Evolutionary conservation across 1,284 basidiomycete species (phyloP), one percentile per base, ranked within the genome.

Genomic region (Fomitiporia mediterranea): DNA sequence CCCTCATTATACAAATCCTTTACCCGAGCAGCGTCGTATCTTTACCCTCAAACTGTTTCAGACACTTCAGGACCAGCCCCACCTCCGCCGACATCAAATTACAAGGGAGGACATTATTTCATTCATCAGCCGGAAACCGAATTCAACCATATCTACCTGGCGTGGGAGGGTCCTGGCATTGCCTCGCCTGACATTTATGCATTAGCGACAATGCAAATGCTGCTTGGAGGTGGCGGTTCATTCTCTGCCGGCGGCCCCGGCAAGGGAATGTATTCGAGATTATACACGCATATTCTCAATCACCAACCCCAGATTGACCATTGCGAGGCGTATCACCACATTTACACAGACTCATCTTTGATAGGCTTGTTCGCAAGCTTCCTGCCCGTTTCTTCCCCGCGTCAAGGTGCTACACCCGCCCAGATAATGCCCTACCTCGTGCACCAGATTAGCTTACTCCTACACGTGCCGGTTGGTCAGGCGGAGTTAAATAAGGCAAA

Each of bases 261-360:
- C 42, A 99, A 99, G 76, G 97, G 96, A 65, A 98, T 99, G 94
- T 98, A 98, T 77, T 94, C 93, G 37, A 88, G 96, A 17, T 74
- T 98, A 52, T 98, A 98, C 76, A 96, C 94, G n/a, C 89, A 95
- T 68, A 94, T 99, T 63, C 84, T 99, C 60, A 98, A 98, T 69
- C 89, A 93, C 67, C 91, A 93, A 74, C 85, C 94, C 59, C 87
- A 93, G 65, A 84, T 99, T 67, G 96, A 99, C 72, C 92, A 94
- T 70, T 98, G 95, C 70, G 88, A 92, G n/a, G 90, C 93, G 27
- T 98, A 98, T 85, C 94, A 98, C 70, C 95, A 98, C 72, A 96
- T 96, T 67, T 99, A 98, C 73, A 86, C 87, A 57, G 95, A 98
- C 72, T 91, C 91, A 0, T 94, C 94, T 1, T 78, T 99, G 9